Evolutionary conservation across 2,329 filamentous ascomycete genomes (phyloP).

Genomic region (Myriangium duriaei): DNA sequence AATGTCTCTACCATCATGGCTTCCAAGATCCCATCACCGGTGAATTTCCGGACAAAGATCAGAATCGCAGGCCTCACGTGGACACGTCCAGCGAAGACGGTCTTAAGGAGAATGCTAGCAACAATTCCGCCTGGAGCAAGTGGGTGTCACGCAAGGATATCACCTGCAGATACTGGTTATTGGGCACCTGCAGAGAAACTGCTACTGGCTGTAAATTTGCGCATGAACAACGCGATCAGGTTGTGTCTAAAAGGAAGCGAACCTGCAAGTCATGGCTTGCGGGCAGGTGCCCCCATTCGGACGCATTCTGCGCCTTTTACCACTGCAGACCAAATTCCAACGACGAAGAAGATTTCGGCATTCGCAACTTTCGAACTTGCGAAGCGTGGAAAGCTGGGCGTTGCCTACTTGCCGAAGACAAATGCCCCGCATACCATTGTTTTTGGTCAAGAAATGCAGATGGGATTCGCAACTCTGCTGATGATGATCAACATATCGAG

Average conservation of each 20-base stretch:
- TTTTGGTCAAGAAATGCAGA: too few species aligned
- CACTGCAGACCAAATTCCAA: background rate
- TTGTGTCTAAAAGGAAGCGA: conserved; percentile 1
- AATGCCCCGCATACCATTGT: conserved; percentile 4
- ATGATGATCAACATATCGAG: too few species aligned
- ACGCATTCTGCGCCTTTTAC: conserved; percentile 7
- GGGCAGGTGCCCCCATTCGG: conserved; percentile 6
- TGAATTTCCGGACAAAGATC: background rate
- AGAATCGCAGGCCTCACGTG: too few species aligned
- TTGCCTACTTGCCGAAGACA: background rate
- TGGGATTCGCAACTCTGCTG: too few species aligned
- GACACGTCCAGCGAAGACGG: too few species aligned
- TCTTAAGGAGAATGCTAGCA: background rate
- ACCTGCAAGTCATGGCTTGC: conserved; percentile 6
- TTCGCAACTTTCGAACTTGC: background rate
- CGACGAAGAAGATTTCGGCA: background rate
- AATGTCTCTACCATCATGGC: background rate
- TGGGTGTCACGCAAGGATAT: conserved; percentile 3
- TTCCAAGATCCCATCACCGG: background rate
- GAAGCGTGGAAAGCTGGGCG: background rate
- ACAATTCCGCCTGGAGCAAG: background rate
- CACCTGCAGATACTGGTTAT: conserved; percentile 16
- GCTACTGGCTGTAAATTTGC: conserved; percentile 12
- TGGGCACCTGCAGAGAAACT: conserved; percentile 10
- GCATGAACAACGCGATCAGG: conserved; percentile 8